A percentile compares a stretch with the other conserved stretches of the same genome.
These are phyloP conservation scores for Angomonas deanei DNA, from an alignment of 208 protist genomes.

Conservation along the genomic window DNA sequence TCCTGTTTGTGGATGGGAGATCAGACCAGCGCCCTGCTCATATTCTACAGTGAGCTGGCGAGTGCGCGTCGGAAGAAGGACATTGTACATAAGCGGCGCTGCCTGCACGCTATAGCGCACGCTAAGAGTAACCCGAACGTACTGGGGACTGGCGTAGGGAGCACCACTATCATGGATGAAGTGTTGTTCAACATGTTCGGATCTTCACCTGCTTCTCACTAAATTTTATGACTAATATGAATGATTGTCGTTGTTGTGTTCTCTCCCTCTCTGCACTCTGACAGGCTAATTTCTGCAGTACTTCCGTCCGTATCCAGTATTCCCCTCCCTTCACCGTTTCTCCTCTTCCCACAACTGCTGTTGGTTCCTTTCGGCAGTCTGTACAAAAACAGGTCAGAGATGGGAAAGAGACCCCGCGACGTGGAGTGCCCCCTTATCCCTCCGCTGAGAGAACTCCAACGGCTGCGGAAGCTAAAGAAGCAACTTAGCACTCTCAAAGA, in stretches of 20 bases:
- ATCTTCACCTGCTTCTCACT: neutral
- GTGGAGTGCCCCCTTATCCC: neutral
- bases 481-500: neutral
- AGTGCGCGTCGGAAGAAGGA: slow-evolving; percentile 21
- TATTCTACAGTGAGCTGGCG: slow-evolving; percentile 33
- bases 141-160: neutral
- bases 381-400: too few species aligned
- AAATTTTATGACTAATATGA: too few species aligned
- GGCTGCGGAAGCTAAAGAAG: neutral
- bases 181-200: neutral
- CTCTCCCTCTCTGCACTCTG: too few species aligned
- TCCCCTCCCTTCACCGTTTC: too few species aligned
- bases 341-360: too few species aligned
- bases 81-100: slow-evolving; percentile 49
- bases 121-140: slow-evolving; percentile 25
- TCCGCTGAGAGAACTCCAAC: neutral
- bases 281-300: too few species aligned
- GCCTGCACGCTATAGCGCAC: slow-evolving; percentile 46
- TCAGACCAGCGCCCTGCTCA: slow-evolving; percentile 18
- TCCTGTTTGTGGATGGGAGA: slow-evolving; percentile 58
- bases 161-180: neutral
- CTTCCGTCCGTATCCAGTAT: too few species aligned
- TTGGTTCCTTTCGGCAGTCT: too few species aligned
- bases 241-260: too few species aligned
- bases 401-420: neutral